Percentiles rank a stretch among this genome's conserved stretches.
Conservation (phyloP, 495 filamentous ascomycete species). For the Neurospora hispaniola region DNA sequence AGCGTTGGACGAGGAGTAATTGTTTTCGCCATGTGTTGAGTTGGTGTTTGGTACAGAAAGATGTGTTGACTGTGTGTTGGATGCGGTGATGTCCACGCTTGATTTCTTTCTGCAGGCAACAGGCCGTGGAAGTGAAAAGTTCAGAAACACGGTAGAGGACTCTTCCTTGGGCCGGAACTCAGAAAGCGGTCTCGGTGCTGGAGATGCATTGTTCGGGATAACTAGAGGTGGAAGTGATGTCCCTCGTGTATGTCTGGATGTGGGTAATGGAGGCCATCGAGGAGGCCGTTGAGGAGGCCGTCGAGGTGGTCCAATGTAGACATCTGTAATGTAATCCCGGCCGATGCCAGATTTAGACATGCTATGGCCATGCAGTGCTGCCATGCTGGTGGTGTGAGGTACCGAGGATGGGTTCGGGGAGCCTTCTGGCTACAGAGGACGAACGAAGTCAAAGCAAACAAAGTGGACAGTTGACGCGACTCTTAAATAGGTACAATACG, state of each 20-base stretch:
- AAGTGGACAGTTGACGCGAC: background rate
- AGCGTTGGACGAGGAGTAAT: background rate
- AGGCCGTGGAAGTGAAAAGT: background rate
- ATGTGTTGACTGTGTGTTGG: background rate
- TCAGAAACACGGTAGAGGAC: background rate
- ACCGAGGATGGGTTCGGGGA: background rate
- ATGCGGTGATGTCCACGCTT: background rate
- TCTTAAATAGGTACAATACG: background rate
- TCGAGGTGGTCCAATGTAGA: background rate
- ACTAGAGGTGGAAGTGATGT: background rate
- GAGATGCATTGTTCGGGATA: background rate
- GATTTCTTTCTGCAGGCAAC: background rate
- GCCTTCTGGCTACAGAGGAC: background rate
- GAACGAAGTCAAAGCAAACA: background rate
- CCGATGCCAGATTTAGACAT: background rate
- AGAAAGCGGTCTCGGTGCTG: background rate
- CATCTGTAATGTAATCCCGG: background rate
- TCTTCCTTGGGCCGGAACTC: background rate
- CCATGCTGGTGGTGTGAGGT: background rate
- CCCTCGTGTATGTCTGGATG: background rate
- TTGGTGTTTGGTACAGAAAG: no score
- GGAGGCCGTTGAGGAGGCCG: background rate
- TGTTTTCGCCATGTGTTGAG: no score
- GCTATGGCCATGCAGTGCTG: background rate
- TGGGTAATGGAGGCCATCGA: background rate